Percentiles rank a stretch among this genome's conserved stretches.
Conservation (phyloP, 108 stramenopile genomes). For the Skeletonema potamos region DNA sequence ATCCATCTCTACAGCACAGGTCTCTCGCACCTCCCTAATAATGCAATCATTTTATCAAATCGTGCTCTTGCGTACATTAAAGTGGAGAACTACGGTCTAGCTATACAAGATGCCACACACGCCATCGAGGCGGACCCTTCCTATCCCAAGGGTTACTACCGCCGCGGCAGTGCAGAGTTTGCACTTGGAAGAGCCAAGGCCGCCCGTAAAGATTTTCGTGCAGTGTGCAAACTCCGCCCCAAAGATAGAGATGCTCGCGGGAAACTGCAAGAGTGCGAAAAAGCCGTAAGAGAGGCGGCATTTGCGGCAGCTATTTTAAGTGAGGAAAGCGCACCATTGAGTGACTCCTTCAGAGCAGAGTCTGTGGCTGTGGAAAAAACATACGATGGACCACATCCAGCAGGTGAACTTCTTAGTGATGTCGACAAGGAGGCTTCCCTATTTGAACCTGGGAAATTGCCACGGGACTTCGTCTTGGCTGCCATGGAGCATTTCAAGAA, state of each 20-base stretch:
- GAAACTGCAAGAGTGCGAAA: slow-evolving; percentile 90
- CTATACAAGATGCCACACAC: slow-evolving; percentile 89
- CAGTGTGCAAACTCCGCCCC: slow-evolving; percentile 79
- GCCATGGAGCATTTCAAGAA: slow-evolving; percentile 84
- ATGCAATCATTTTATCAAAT: slow-evolving; percentile 90
- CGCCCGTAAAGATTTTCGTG: slow-evolving; percentile 91
- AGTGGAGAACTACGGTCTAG: slow-evolving; percentile 95
- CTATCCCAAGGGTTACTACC: slow-evolving; percentile 97
- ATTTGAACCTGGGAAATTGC: slow-evolving; percentile 81
- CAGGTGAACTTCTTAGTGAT: slow-evolving; percentile 59
- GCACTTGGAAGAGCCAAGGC: slow-evolving; percentile 93
- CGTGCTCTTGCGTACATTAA: slow-evolving; percentile 94
- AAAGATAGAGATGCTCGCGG: slow-evolving; percentile 84
- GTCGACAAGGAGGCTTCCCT: slow-evolving; percentile 37
- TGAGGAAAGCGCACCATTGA: slow-evolving; percentile 80
- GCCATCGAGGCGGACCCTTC: slow-evolving; percentile 87
- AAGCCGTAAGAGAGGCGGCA: slow-evolving; percentile 83
- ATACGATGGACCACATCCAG: slow-evolving; percentile 94
- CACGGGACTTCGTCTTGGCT: slow-evolving; percentile 89
- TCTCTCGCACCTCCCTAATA: slow-evolving; percentile 66
- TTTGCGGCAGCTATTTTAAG: slow-evolving; percentile 92
- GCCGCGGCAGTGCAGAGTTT: slow-evolving; percentile 94
- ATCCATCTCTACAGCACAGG: slow-evolving; percentile 78
- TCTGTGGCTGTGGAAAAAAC: slow-evolving; percentile 54
- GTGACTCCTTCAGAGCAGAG: slow-evolving; percentile 67